Evolutionary conservation across 495 filamentous ascomycete genomes (phyloP), one percentile per base, ranked within the genome.

Genomic region (Talaromyces stipitatus): DNA sequence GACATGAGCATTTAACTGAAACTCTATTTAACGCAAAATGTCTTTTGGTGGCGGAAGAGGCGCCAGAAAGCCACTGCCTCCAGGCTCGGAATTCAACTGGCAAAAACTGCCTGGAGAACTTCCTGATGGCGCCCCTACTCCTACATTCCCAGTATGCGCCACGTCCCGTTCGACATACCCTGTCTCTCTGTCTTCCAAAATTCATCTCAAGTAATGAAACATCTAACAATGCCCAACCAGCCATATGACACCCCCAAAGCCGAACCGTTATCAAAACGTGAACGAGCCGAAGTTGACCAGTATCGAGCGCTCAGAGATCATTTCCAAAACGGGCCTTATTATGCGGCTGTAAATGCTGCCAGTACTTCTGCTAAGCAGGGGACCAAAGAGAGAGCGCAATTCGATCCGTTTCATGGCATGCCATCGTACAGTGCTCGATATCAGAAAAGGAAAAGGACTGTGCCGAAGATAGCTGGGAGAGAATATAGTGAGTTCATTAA

Each of bases 351-450:
- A 1, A 73, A 78, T 55, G 71, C 73, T 16, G 72, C 74, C 14
- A 65, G 67, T 8, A 70, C 75, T 3, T 69, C 69, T 1, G 74
- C 71, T 0, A 77, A 73, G 28, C 72, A 74, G 55, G 72, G 69
- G 38, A 71, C 64, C 16, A 64, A 63, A 18, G 64, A 70, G 43
- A 64, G 75, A 51, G 60, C 68, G 54, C 62, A 73, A 63, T 69
- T 83, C 47, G 78, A 86, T 63, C 75, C 82, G 4, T 86, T 86
- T 61, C 71, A 78, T 41, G 79, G 82, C 54, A 84, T 83, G 77
- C 78, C 74, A 18, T 79, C 80, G 7, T 86, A 82, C 60, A 77
- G 75, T 41, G 67, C 77, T 16, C 75, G 75, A 46, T 84, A 84
- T 66, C 69, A 74, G 58, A 82, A 79, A 69, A 79, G 79, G 60